Evolutionary conservation across 148 eudicot species (phyloP), one percentile per base, ranked within the genome.

Genomic region (Rhododendron ferrugineum): DNA sequence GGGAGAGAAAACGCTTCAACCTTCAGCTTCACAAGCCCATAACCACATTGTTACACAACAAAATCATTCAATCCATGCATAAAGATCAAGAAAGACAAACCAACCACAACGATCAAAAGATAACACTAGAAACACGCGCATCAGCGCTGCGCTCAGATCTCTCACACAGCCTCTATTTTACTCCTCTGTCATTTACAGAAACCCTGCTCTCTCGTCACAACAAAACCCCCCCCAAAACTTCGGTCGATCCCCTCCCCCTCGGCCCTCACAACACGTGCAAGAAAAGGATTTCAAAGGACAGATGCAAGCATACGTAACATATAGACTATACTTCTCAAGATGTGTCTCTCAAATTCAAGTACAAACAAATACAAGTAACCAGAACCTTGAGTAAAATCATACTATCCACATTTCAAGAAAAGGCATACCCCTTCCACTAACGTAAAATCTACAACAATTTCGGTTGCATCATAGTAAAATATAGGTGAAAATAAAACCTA

Each of bases 281-380:
- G 37, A 28, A 70, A 70, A 32, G 75, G 36, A 28, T 70, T 32
- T 70, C 37, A 10, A 64, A 70, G 76, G 40, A 70, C 37, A 28
- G 7, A 70, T 30, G 32, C 76, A 13, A 30, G 37, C 37, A 70
- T 70, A 14, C 2, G 2, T 8, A 3, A 36, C 78, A 36, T 16
- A 74, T 37, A 6, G 44, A 15, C n/a, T 36, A 32, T 7, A 22
- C 14, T 56, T 26, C 37, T 50, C 7, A 15, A 78, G 32, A 80
- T 34, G 10, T 56, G 16, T 34, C 30, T 81, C 40, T 81, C 84
- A 60, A 28, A 81, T 81, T 40, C 74, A 81, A 81, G 74, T 40
- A 60, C 70, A 56, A 54, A 40, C 80, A 49, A 54, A n/a, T 44
- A 66, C 32, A 3, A 11, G 34, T 44, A 78, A 78, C 18, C 32